A percentile compares a stretch with the other conserved stretches of the same genome.
These are phyloP conservation scores for Mucor mucedo DNA, from an alignment of 371 early-diverging fungal species.

Conservation along the genomic window DNA sequence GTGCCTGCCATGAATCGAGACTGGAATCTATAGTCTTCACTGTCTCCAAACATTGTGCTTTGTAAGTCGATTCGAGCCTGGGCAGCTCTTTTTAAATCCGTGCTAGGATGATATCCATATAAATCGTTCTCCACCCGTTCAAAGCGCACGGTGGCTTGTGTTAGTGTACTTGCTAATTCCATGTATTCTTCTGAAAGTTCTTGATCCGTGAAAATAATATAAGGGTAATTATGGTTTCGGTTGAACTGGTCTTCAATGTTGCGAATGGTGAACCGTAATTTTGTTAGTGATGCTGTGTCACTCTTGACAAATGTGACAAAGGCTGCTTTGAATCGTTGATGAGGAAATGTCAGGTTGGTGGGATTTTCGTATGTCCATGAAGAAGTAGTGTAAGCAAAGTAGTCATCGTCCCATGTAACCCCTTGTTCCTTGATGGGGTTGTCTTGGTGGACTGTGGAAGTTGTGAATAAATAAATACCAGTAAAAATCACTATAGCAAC, in stretches of 20 bases:
- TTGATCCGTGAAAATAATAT: slow-evolving; percentile 48
- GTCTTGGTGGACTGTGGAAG: slow-evolving; percentile 1
- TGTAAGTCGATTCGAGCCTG: slow-evolving; percentile 34
- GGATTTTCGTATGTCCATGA: slow-evolving; percentile 32
- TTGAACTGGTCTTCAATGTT: slow-evolving; percentile 47
- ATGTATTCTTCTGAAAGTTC: slow-evolving; percentile 41
- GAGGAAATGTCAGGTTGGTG: slow-evolving; percentile 31
- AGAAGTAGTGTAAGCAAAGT: slow-evolving; percentile 13
- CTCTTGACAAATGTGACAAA: slow-evolving; percentile 46
- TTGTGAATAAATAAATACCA: slow-evolving; percentile 11
- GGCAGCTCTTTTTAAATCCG: slow-evolving; percentile 36
- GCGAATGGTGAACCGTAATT: slow-evolving; percentile 42
- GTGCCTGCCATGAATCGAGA: slow-evolving; percentile 51
- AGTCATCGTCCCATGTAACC: slow-evolving; percentile 9
- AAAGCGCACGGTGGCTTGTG: slow-evolving; percentile 27
- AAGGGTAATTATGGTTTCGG: slow-evolving; percentile 40
- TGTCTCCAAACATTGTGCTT: slow-evolving; percentile 46
- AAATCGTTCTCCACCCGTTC: slow-evolving; percentile 31
- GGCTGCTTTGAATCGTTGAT: slow-evolving; percentile 44
- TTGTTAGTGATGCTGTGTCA: slow-evolving; percentile 35
- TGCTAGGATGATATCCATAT: slow-evolving; percentile 38
- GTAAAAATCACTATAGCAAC: slow-evolving; percentile 9
- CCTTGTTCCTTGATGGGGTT: neutral
- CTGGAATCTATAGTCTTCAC: slow-evolving; percentile 48
- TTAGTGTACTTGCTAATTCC: slow-evolving; percentile 35